Conservation (phyloP, 352 stramenopile species). For the Aphanomyces euteiches region DNA sequence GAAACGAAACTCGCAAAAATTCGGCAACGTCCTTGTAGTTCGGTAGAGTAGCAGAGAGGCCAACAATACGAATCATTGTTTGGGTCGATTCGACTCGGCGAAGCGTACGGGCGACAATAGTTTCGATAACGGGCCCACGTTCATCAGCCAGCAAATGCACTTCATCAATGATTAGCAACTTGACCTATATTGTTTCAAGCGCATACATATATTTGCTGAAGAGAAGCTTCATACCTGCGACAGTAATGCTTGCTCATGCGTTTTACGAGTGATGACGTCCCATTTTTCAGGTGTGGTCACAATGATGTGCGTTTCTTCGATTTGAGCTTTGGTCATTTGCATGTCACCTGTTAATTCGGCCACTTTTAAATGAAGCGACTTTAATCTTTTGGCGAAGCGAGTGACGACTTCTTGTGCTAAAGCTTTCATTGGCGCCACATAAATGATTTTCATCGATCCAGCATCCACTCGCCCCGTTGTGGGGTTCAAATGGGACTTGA, state of each 20-base stretch:
- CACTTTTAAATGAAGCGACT: constrained; percentile 66
- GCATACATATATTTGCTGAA: background rate
- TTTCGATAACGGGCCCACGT: constrained; percentile 98
- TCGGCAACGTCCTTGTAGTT: constrained; percentile 99
- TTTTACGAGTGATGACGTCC: constrained; percentile 99
- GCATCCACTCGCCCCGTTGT: constrained; percentile 29
- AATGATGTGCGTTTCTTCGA: constrained; percentile 93
- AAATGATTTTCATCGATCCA: constrained; percentile 91
- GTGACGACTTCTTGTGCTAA: constrained; percentile 98
- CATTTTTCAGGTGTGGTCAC: constrained; percentile 99
- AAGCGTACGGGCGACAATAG: constrained; percentile 96
- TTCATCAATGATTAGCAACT: constrained; percentile 99
- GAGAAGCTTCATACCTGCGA: constrained; percentile 42
- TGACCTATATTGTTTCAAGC: constrained; percentile 48
- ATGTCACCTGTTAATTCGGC: constrained; percentile 97
- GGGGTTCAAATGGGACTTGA: constrained; percentile 69
- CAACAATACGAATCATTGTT: constrained; percentile 96
- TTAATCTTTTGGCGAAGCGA: constrained; percentile 93
- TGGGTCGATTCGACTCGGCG: constrained; percentile 97
- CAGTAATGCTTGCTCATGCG: constrained; percentile 83
- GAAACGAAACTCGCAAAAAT: constrained; percentile 94
- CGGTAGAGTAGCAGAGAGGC: constrained; percentile 97
- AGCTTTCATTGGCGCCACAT: constrained; percentile 97
- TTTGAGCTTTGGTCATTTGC: constrained; percentile 97
- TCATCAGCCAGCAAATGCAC: constrained; percentile 98